Evolutionary conservation across 371 early-diverging fungal species (phyloP).

Genomic region (Lichtheimia ornata): DNA sequence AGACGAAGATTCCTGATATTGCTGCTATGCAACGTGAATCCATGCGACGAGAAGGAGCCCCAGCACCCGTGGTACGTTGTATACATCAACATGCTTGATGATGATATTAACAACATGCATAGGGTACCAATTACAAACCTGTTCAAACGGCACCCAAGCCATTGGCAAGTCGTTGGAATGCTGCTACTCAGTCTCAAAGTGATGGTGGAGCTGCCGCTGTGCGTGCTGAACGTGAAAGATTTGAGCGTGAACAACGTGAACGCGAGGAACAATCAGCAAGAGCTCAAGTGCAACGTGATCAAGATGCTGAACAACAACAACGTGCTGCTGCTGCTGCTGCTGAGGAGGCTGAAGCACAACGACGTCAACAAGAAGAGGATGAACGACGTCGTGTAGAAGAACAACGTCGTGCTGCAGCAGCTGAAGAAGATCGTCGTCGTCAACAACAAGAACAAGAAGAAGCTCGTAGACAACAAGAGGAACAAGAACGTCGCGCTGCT

Average conservation of each 20-base stretch:
- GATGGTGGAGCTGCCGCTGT: conserved; percentile 37
- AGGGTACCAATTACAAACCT: conserved; percentile 48
- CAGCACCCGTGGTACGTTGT: conserved; percentile 37
- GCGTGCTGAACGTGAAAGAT: conserved; percentile 51
- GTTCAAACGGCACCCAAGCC: conserved; percentile 49
- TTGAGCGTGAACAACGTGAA: conserved; percentile 56
- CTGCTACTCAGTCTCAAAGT: conserved; percentile 19
- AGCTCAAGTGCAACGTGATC: conserved; percentile 14
- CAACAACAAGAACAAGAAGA: conserved; percentile 21
- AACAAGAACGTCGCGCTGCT: conserved; percentile 3
- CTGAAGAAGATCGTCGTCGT: not conserved
- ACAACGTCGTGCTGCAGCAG: conserved; percentile 2
- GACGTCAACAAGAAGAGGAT: conserved; percentile 33
- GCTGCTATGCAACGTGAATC: conserved; percentile 61
- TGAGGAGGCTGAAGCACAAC: conserved; percentile 38
- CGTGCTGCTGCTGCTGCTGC: too few relatives aligned
- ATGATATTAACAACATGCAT: not conserved
- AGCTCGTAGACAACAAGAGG: conserved; percentile 17
- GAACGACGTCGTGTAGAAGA: conserved; percentile 10
- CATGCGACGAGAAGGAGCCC: conserved; percentile 58
- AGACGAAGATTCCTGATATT: conserved; percentile 66
- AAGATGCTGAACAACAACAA: conserved; percentile 28
- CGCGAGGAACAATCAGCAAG: conserved; percentile 43
- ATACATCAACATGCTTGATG: conserved; percentile 1
- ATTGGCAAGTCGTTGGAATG: conserved; percentile 43